phyloP scores from a whole-genome alignment of 2,329 filamentous ascomycete genomes.

The Lecanicillium sp. region DNA sequence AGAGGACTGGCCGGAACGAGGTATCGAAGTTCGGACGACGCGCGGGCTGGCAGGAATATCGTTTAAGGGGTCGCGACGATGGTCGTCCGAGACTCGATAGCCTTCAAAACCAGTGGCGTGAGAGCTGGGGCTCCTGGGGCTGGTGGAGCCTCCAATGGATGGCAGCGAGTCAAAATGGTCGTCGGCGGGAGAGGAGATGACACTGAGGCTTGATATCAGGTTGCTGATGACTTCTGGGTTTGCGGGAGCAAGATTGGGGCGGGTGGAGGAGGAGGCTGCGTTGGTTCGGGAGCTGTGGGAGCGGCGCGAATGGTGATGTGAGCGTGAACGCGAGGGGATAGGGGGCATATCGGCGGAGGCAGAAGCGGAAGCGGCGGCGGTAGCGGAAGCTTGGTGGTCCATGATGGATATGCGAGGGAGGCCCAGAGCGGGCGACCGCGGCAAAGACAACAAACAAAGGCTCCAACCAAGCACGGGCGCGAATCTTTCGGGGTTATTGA shows the following conservation, averaged over 20 bases:
- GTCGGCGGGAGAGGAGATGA: conserved; percentile 61
- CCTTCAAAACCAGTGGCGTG: background rate
- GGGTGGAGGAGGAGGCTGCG: conserved; percentile 17
- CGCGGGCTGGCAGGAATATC: conserved; percentile 60
- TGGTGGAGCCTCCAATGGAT: conserved; percentile 31
- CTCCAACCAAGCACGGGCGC: too few relatives aligned
- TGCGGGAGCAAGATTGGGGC: conserved; percentile 35
- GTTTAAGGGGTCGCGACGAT: conserved; percentile 45
- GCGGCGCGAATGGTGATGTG: conserved; percentile 1
- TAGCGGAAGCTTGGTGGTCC: conserved; percentile 7
- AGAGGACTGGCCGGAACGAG: conserved; percentile 65
- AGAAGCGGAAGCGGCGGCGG: too few relatives aligned
- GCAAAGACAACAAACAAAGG: too few relatives aligned
- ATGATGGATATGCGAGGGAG: background rate
- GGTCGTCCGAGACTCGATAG: conserved; percentile 44
- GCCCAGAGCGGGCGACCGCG: too few relatives aligned
- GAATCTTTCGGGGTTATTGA: too few relatives aligned
- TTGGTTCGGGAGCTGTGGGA: conserved; percentile 15
- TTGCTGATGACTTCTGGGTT: conserved; percentile 66
- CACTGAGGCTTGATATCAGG: conserved; percentile 63
- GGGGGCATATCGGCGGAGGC: too few relatives aligned
- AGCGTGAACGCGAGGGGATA: conserved; percentile 9
- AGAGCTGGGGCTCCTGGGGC: conserved; percentile 15
- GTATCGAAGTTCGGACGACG: conserved; percentile 74
- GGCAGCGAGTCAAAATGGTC: conserved; percentile 61